Conservation (phyloP, 495 filamentous ascomycete genomes). For the Penicillium cinerascens region DNA sequence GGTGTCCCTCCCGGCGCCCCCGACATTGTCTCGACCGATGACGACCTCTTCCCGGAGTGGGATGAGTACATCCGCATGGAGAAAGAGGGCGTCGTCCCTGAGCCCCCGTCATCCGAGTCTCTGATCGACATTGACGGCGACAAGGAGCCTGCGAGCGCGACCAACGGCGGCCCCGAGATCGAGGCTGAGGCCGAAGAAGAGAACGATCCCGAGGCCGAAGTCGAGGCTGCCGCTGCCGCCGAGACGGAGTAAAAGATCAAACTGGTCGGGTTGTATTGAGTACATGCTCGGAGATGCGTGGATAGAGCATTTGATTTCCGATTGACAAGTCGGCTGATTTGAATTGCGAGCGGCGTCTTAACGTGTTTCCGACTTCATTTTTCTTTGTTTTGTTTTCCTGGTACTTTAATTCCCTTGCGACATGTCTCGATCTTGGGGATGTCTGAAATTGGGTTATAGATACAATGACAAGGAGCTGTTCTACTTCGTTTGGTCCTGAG, state of each 20-base stretch:
- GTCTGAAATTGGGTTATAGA: conserved; percentile 13
- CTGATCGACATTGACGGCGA: conserved; percentile 47
- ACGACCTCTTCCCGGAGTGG: conserved; percentile 94
- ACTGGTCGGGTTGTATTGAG: conserved; percentile 15
- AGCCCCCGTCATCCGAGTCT: conserved; percentile 41
- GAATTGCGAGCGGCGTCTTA: conserved; percentile 34
- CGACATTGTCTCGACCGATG: conserved; percentile 61
- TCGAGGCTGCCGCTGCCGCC: conserved; percentile 3
- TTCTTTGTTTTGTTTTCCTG: conserved; percentile 3
- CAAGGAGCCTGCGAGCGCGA: conserved; percentile 27
- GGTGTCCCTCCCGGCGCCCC: conserved; percentile 67
- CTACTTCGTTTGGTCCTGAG: background rate
- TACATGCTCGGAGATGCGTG: conserved; percentile 19
- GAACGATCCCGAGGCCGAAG: conserved; percentile 18
- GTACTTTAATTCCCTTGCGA: conserved; percentile 13
- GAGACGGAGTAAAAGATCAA: conserved; percentile 24
- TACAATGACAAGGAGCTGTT: conserved; percentile 23
- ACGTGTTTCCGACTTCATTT: conserved; percentile 29
- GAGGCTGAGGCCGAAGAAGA: conserved; percentile 17
- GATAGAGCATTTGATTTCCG: conserved; percentile 27
- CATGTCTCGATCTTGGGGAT: conserved; percentile 9
- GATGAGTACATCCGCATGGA: conserved; percentile 83
- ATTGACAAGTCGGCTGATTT: conserved; percentile 21
- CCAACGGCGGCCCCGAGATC: conserved; percentile 35
- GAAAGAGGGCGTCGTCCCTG: conserved; percentile 54